Conservation (phyloP, 208 protist species). For the Acanthamoeba healyi region DNA sequence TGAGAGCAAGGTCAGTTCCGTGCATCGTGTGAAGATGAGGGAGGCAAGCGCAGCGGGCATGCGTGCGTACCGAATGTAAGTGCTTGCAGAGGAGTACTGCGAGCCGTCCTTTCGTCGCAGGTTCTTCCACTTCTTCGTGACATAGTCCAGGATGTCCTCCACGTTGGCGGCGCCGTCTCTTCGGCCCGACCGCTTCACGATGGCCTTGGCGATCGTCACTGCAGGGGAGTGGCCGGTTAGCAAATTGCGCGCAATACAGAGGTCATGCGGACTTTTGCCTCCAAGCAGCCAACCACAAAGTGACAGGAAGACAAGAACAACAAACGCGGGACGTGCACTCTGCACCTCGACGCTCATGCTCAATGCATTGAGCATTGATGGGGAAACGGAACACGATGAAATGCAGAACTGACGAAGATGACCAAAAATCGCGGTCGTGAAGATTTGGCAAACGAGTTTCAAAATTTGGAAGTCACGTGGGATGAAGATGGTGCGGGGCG, state of each 20-base stretch:
- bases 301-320: neutral
- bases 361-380: neutral
- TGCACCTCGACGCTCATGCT: too few relatives aligned
- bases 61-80: constrained; percentile 24
- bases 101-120: constrained; percentile 49
- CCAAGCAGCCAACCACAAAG: neutral
- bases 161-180: constrained; percentile 21
- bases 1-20: neutral
- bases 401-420: too few relatives aligned
- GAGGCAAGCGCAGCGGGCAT: neutral
- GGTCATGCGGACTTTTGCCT: neutral
- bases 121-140: constrained; percentile 68
- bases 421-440: too few relatives aligned
- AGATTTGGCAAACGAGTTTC: too few relatives aligned
- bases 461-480: too few relatives aligned
- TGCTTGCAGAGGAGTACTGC: constrained; percentile 48
- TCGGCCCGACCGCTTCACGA: constrained; percentile 8
- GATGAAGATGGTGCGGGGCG: too few relatives aligned
- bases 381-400: too few relatives aligned
- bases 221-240: too few relatives aligned
- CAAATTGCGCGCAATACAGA: neutral
- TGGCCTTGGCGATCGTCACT: constrained; percentile 73
- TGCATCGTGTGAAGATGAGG: neutral
- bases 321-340: neutral
- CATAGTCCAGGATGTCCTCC: constrained; percentile 49